Evolutionary conservation across 805 yeast genomes (phyloP).

Genomic region (Ogataea degrootiae): DNA sequence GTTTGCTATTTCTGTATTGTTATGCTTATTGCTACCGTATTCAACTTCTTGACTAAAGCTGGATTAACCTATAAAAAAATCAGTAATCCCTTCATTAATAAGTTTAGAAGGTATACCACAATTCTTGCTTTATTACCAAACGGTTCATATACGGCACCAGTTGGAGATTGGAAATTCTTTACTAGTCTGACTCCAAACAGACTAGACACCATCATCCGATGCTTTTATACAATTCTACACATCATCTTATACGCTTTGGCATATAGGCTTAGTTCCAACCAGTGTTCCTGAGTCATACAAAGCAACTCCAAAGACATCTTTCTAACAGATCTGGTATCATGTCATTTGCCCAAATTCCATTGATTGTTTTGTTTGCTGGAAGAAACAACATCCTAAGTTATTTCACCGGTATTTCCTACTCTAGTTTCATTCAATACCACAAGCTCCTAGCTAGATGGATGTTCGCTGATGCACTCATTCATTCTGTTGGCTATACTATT

Average conservation of each 20-base stretch:
- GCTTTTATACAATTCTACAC: constrained; percentile 23
- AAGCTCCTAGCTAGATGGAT: constrained; percentile 58
- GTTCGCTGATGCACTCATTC: constrained; percentile 35
- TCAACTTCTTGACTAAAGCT: constrained; percentile 28
- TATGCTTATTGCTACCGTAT: constrained; percentile 30
- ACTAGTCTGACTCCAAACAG: constrained; percentile 29
- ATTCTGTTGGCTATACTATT: constrained; percentile 33
- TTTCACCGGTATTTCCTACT: constrained; percentile 39
- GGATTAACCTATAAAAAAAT: constrained; percentile 27
- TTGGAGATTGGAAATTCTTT: constrained; percentile 14
- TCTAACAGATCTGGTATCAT: constrained; percentile 37
- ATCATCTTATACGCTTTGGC: constrained; percentile 18
- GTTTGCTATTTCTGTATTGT: constrained; percentile 37
- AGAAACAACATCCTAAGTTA: constrained; percentile 40
- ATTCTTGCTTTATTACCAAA: constrained; percentile 35
- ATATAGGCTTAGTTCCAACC: constrained; percentile 10
- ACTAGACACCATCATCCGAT: constrained; percentile 26
- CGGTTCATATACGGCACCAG: constrained; percentile 15
- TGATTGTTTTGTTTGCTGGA: constrained; percentile 43
- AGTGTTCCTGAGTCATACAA: constrained; percentile 29
- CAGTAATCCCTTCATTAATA: constrained; percentile 30
- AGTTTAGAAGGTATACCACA: constrained; percentile 31
- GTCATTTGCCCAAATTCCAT: constrained; percentile 36
- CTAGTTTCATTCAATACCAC: constrained; percentile 52
- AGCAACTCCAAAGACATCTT: constrained; percentile 27